Conservation (phyloP, 306 rosid species). For the Dryas drummondii region DNA sequence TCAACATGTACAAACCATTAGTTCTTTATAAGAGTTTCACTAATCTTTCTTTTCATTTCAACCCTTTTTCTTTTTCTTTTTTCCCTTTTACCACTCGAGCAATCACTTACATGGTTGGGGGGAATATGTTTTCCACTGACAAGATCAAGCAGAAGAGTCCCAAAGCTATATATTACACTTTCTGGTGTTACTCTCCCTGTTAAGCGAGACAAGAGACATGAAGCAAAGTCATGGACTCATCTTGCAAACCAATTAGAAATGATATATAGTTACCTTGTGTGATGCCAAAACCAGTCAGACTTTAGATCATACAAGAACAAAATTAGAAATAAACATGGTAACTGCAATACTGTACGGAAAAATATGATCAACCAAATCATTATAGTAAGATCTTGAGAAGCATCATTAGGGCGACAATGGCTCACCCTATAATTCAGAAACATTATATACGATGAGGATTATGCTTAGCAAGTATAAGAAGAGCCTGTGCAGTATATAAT, state of each 20-base stretch:
- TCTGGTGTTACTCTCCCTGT: constrained; percentile 83
- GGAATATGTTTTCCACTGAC: constrained; percentile 86
- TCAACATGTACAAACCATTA: background rate
- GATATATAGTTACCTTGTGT: background rate
- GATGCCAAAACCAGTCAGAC: background rate
- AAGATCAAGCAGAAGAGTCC: constrained; percentile 84
- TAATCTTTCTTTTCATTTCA: background rate
- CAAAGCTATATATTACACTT: constrained; percentile 81
- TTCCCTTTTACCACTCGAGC: background rate
- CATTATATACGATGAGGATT: background rate
- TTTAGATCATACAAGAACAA: constrained; percentile 7
- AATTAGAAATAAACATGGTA: background rate
- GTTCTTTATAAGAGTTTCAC: background rate
- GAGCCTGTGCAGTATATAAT: background rate
- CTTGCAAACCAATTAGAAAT: constrained; percentile 5
- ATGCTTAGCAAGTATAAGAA: background rate
- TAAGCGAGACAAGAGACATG: constrained; percentile 12
- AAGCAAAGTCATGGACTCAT: constrained; percentile 3
- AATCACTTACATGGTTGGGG: constrained; percentile 73
- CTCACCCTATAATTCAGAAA: background rate
- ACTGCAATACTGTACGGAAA: background rate
- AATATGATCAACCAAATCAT: background rate
- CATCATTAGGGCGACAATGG: background rate
- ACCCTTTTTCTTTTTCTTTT: background rate
- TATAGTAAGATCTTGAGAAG: background rate